Percentiles rank a stretch among this genome's conserved stretches.
Evolutionary conservation across 2,329 filamentous ascomycete species (phyloP).

Genomic region (Madurella mycetomatis): DNA sequence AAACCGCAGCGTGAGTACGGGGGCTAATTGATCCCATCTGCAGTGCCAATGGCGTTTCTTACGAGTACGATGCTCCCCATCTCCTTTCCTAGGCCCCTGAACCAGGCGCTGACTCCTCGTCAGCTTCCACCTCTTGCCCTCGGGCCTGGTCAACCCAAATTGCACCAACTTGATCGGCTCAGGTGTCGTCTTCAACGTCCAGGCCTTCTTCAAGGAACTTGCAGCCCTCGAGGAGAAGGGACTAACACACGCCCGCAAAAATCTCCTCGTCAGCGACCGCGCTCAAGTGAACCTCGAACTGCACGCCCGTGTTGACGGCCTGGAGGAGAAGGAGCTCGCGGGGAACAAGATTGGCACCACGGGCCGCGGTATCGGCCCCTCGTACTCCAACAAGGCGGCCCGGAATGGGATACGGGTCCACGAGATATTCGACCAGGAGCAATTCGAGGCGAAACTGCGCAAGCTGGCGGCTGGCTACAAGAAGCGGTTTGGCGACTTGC

Average conservation of each 20-base stretch:
- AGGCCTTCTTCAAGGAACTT: slow-evolving; percentile 60
- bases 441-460: slow-evolving; percentile 64
- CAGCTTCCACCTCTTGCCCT: slow-evolving; percentile 61
- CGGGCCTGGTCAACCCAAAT: slow-evolving; percentile 65
- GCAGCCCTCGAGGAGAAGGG: slow-evolving; percentile 57
- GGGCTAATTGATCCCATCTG: slow-evolving; percentile 14
- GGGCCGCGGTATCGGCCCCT: slow-evolving; percentile 30
- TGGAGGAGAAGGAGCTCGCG: slow-evolving; percentile 54
- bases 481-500: slow-evolving; percentile 57
- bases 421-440: slow-evolving; percentile 62
- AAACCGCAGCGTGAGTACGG: background rate
- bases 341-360: slow-evolving; percentile 41
- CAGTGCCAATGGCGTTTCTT: slow-evolving; percentile 35
- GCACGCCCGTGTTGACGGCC: slow-evolving; percentile 61
- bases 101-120: slow-evolving; percentile 17
- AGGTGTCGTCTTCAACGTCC: slow-evolving; percentile 61
- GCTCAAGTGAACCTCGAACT: slow-evolving; percentile 61
- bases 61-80: slow-evolving; percentile 20
- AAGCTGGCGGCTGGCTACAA: slow-evolving; percentile 58
- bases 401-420: slow-evolving; percentile 61
- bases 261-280: slow-evolving; percentile 59
- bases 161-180: slow-evolving; percentile 72
- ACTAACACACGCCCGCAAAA: slow-evolving; percentile 48
- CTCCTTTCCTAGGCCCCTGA: background rate
- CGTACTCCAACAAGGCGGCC: slow-evolving; percentile 27